A percentile compares a stretch with the other conserved stretches of the same genome.
Evolutionary conservation across 345 rosid species (phyloP).

Genomic region (Arabidopsis suecica): DNA sequence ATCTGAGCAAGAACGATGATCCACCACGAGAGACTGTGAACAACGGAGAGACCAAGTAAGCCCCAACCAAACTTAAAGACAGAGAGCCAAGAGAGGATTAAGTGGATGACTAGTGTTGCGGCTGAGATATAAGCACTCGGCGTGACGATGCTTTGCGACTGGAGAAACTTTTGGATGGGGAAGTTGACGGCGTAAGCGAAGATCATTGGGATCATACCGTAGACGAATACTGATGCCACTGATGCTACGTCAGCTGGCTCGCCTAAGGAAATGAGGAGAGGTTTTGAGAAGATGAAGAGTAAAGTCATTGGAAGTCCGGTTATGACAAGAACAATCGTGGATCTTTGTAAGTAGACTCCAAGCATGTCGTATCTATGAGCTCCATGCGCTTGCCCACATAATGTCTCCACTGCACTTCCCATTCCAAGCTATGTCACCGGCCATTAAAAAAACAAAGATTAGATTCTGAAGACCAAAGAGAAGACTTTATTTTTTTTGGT

Average conservation of each 20-base stretch:
- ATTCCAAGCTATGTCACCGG: slow-evolving; percentile 57
- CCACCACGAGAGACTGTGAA: slow-evolving; percentile 71
- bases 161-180: slow-evolving; percentile 70
- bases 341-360: slow-evolving; percentile 74
- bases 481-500: not conserved
- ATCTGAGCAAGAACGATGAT: slow-evolving; percentile 57
- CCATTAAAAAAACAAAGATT: not conserved
- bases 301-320: slow-evolving; percentile 58
- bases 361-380: slow-evolving; percentile 68
- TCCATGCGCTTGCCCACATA: slow-evolving; percentile 86
- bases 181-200: slow-evolving; percentile 72
- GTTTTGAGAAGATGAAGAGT: slow-evolving; percentile 64
- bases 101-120: slow-evolving; percentile 50
- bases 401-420: slow-evolving; percentile 89
- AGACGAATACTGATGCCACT: slow-evolving; percentile 57
- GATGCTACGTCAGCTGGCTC: slow-evolving; percentile 69
- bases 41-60: slow-evolving; percentile 52
- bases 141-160: slow-evolving; percentile 64
- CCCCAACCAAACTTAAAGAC: slow-evolving; percentile 56
- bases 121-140: slow-evolving; percentile 77
- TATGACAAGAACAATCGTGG: slow-evolving; percentile 56
- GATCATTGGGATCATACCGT: slow-evolving; percentile 69
- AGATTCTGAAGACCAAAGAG: not conserved
- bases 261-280: slow-evolving; percentile 55
- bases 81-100: slow-evolving; percentile 58